A percentile compares a stretch with the other conserved stretches of the same genome.
Evolutionary conservation across 768 basidiomycete species (phyloP).

Genomic region (Trametes sanguinea): DNA sequence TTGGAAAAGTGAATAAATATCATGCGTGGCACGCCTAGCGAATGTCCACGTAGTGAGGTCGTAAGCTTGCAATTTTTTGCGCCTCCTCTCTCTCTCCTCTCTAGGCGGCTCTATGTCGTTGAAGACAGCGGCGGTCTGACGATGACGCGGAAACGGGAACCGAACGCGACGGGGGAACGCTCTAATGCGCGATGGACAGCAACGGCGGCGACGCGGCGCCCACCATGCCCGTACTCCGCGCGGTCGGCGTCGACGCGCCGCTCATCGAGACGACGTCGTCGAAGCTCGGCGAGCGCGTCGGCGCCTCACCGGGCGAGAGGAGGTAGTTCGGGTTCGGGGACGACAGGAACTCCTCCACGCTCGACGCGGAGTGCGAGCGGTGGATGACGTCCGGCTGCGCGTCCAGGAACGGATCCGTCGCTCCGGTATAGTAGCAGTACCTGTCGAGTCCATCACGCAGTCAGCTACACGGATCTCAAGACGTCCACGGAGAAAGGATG

Average conservation of each 20-base stretch:
- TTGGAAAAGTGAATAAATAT: conserved; percentile 8
- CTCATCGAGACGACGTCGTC: conserved; percentile 33
- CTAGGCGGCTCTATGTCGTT: neutral
- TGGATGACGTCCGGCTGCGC: conserved; percentile 33
- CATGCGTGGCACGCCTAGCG: conserved; percentile 17
- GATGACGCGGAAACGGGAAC: too few relatives aligned
- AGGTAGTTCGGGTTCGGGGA: conserved; percentile 36
- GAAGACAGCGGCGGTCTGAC: too few relatives aligned
- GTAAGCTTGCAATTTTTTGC: conserved; percentile 9
- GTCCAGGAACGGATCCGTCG: conserved; percentile 38
- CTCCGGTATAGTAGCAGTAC: conserved; percentile 82
- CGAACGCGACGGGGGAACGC: neutral
- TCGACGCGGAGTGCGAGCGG: conserved; percentile 53
- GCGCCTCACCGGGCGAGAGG: conserved; percentile 29
- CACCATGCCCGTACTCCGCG: conserved; percentile 10
- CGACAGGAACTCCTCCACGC: conserved; percentile 52
- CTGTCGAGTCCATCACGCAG: conserved; percentile 38
- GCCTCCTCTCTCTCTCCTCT: neutral
- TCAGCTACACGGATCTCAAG: conserved; percentile 15
- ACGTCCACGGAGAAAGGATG: neutral
- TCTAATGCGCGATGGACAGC: conserved; percentile 13
- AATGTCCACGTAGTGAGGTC: conserved; percentile 20
- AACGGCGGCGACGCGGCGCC: conserved; percentile 7
- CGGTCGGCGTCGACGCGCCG: conserved; percentile 33
- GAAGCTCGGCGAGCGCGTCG: conserved; percentile 34